Evolutionary conservation across 306 rosid genomes (phyloP), one percentile per base, ranked within the genome.

Genomic region (Abrus precatorius): DNA sequence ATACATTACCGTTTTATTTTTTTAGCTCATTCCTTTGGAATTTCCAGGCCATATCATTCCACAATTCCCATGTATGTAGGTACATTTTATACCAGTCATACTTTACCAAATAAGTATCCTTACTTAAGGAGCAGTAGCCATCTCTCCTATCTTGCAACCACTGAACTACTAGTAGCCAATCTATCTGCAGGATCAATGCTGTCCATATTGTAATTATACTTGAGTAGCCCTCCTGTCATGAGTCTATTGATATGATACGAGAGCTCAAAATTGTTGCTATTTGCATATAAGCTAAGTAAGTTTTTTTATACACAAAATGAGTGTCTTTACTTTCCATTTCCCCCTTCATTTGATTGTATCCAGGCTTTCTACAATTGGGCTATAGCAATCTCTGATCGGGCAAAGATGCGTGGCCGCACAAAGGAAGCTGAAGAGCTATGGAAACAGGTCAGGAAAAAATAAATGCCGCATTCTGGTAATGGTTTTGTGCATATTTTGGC

Each of bases 321-420:
- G 55, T 49, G 45, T 52, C 38, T 4, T 7, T 28, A 47, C 32
- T 50, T 76, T 50, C 29, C 40, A 20, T 64, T 12, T 75, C 30
- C 4, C 1, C 44, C 12, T 38, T n/a, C 29, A 3, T 61, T 53
- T 64, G 80, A 79, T 62, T 79, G 54, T 53, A 60, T 44, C 9
- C 82, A 96, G 99, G 99, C 99, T 74, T 96, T 93, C 83, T 96
- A 96, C 86, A 96, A 96, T 87, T 96, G 99, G 99, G 99, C 99
- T 38, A 96, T 96, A 83, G 99, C 99, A 56, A 96, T 96, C 76
- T 96, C 99, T 83, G 99, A 96, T 87, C 87, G 98, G 67, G 98
- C 99, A 40, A 96, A 96, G 90, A 96, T 96, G 97, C 98, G 99
- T 63, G 99, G 99, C 76, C 99, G 99, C 82, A 96, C 99, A 69